Conservation (phyloP, 2,329 filamentous ascomycete genomes). For the Septoria petroselini region DNA sequence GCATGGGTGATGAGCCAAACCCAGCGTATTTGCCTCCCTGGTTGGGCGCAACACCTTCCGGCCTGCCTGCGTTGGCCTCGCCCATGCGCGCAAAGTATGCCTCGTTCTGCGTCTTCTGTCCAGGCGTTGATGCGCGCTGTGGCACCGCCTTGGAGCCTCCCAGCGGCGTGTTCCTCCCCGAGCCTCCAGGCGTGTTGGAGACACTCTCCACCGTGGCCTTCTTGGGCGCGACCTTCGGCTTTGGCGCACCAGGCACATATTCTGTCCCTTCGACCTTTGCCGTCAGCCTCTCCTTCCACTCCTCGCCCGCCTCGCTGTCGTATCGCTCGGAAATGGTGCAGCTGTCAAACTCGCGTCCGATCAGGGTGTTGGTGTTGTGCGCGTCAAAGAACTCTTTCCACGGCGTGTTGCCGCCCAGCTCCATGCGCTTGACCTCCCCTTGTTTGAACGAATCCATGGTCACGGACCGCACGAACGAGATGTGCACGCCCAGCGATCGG, state of each 20-base stretch:
- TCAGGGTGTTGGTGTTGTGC: slow-evolving; percentile 47
- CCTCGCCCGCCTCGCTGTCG: slow-evolving; percentile 83
- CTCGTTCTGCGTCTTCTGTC: slow-evolving; percentile 67
- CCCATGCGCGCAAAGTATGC: slow-evolving; percentile 86
- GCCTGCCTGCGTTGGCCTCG: slow-evolving; percentile 72
- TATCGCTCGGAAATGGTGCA: slow-evolving; percentile 89
- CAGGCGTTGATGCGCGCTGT: slow-evolving; percentile 29
- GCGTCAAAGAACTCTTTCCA: slow-evolving; percentile 84
- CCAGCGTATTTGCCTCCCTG: slow-evolving; percentile 91
- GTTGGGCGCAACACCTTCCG: slow-evolving; percentile 72
- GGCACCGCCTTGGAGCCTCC: slow-evolving; percentile 20
- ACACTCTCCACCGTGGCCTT: slow-evolving; percentile 29
- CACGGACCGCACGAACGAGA: slow-evolving; percentile 95
- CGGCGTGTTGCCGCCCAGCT: slow-evolving; percentile 80
- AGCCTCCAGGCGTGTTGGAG: slow-evolving; percentile 24
- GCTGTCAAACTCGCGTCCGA: slow-evolving; percentile 66
- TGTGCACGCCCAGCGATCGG: slow-evolving; percentile 91
- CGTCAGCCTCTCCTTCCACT: slow-evolving; percentile 86
- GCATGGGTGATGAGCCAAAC: slow-evolving; percentile 74
- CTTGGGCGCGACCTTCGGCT: slow-evolving; percentile 24
- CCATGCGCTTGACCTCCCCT: slow-evolving; percentile 89
- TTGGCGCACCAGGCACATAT: slow-evolving; percentile 61
- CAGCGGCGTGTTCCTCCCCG: slow-evolving; percentile 31
- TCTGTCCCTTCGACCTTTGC: slow-evolving; percentile 85
- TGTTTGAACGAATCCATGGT: slow-evolving; percentile 99